Evolutionary conservation across 75 land plant genomes (phyloP).

Genomic region (Sequoia sempervirens): DNA sequence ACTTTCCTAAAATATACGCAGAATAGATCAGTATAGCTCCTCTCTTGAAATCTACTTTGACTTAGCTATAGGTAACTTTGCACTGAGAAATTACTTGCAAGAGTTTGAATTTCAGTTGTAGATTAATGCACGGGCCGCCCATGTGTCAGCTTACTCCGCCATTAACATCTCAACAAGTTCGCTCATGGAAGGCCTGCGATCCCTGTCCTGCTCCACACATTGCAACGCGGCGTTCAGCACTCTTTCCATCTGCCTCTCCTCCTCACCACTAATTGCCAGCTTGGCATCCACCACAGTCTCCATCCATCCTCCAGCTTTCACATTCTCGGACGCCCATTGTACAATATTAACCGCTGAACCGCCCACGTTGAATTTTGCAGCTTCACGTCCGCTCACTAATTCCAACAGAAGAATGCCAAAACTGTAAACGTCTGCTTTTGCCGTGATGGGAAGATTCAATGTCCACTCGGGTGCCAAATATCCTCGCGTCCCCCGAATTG

Average conservation of each 20-base stretch:
- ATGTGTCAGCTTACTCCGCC: not conserved
- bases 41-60: too few relatives aligned
- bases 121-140: too few relatives aligned
- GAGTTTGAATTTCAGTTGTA: too few relatives aligned
- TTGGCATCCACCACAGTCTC: conserved; percentile 38
- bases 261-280: conserved; percentile 13
- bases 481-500: conserved; percentile 59
- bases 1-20: too few relatives aligned
- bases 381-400: conserved; percentile 35
- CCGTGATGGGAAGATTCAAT: conserved; percentile 23
- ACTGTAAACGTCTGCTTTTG: conserved; percentile 77
- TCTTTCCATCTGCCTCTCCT: conserved; percentile 25
- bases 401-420: conserved; percentile 73
- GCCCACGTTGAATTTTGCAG: conserved; percentile 7
- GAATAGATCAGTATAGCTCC: too few relatives aligned
- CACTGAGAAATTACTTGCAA: too few relatives aligned
- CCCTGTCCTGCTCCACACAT: conserved; percentile 64
- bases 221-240: conserved; percentile 60
- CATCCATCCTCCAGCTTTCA: conserved; percentile 33
- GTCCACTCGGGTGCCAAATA: conserved; percentile 75
- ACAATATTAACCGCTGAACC: conserved; percentile 34
- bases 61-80: too few relatives aligned
- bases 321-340: conserved; percentile 47
- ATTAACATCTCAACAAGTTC: conserved; percentile 66
- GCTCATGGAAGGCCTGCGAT: conserved; percentile 59